A percentile compares a stretch with the other conserved stretches of the same genome.
Conservation (phyloP, 1,284 basidiomycete species). For the Xerocomus minutiporus region DNA sequence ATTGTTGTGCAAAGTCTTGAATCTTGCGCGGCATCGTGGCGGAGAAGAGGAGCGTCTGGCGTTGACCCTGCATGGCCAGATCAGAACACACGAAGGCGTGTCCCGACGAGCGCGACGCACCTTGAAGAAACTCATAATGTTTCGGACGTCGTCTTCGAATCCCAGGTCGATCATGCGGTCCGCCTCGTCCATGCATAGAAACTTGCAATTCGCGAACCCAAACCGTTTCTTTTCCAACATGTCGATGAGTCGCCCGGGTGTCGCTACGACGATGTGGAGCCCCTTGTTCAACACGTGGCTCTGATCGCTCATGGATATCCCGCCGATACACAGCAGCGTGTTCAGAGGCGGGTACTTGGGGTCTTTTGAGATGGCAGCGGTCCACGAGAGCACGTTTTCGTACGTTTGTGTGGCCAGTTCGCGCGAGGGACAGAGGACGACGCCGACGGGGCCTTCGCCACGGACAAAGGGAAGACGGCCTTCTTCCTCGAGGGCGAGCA, state of each 20-base stretch:
- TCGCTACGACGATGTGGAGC: conserved; percentile 94
- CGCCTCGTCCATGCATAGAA: conserved; percentile 97
- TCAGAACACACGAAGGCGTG: neutral
- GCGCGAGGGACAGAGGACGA: conserved; percentile 92
- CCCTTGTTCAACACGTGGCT: conserved; percentile 85
- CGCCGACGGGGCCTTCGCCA: conserved; percentile 93
- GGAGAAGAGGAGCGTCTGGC: conserved; percentile 95
- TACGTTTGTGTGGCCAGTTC: conserved; percentile 95
- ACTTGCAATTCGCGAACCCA: conserved; percentile 89
- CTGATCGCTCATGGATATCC: conserved; percentile 97
- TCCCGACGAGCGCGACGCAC: conserved; percentile 37
- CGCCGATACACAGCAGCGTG: conserved; percentile 91
- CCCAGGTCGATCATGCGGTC: conserved; percentile 99
- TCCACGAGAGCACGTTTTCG: conserved; percentile 89
- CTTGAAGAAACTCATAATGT: conserved; percentile 98
- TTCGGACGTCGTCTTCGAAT: conserved; percentile 97
- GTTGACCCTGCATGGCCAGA: conserved; percentile 65
- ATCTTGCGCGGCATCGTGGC: conserved; percentile 99
- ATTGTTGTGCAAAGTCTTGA: conserved; percentile 96
- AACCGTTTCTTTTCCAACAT: conserved; percentile 95
- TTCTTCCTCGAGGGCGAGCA: conserved; percentile 94
- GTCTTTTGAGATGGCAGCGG: conserved; percentile 72
- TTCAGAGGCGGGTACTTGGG: conserved; percentile 83
- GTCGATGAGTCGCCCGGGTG: conserved; percentile 92
- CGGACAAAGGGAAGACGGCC: conserved; percentile 82